phyloP scores from a whole-genome alignment of 202 grass and related monocot species.

The Hordeum pubiflorum region DNA sequence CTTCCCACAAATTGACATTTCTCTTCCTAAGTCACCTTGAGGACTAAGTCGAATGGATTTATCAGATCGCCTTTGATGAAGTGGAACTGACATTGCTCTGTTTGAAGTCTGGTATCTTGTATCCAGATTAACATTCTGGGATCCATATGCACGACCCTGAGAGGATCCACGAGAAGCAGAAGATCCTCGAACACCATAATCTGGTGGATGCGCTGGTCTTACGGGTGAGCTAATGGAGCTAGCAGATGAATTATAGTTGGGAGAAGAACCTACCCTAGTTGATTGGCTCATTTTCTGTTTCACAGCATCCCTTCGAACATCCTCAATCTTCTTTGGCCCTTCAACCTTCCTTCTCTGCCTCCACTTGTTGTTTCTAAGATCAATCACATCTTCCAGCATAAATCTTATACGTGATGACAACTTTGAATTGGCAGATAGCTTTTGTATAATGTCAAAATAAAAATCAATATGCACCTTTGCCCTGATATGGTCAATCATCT shows the following conservation, averaged over 20 bases:
- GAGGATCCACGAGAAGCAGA: conserved; percentile 35
- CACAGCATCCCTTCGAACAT: conserved; percentile 67
- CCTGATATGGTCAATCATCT: conserved; percentile 83
- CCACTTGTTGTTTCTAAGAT: conserved; percentile 87
- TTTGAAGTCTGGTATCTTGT: conserved; percentile 50
- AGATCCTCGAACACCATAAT: conserved; percentile 20
- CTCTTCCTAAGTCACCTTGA: conserved; percentile 61
- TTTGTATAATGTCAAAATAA: conserved; percentile 72
- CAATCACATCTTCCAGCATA: conserved; percentile 74
- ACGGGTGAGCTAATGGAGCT: conserved; percentile 3
- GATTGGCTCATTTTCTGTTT: conserved; percentile 67
- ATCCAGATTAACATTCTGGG: conserved; percentile 51
- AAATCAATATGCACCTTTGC: conserved; percentile 81
- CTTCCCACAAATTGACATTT: conserved; percentile 60
- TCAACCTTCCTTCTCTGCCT: conserved; percentile 86
- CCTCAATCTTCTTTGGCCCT: conserved; percentile 96
- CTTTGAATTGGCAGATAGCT: conserved; percentile 47
- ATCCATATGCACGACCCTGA: conserved; percentile 37
- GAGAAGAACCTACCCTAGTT: conserved; percentile 44
- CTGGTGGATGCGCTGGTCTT: conserved; percentile 14
- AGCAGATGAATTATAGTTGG: conserved; percentile 24
- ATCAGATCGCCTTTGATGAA: conserved; percentile 57
- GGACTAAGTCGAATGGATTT: conserved; percentile 61
- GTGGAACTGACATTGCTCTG: conserved; percentile 37
- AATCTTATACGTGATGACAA: conserved; percentile 70